These are phyloP conservation scores for Solidago caesia DNA, from an alignment of 129 eudicot species.

Conservation along the genomic window DNA sequence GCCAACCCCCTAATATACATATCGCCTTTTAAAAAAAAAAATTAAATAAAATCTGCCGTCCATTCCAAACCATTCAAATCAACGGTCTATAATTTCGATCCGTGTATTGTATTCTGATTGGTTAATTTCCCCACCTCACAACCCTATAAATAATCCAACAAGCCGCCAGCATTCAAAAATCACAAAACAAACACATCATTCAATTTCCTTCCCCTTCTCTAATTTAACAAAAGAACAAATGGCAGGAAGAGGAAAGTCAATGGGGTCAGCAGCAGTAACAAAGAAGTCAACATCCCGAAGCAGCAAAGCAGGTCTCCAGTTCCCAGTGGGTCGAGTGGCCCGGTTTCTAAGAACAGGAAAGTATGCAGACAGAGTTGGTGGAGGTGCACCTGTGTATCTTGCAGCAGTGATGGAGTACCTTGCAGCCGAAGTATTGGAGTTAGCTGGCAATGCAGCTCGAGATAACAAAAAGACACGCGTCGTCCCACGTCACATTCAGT, in stretches of 20 bases:
- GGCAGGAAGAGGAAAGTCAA: slow-evolving; percentile 57
- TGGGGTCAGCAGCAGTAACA: slow-evolving; percentile 30
- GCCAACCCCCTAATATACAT: no score
- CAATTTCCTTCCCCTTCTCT: not conserved
- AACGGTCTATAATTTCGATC: slow-evolving; percentile 15
- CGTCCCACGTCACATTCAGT: slow-evolving; percentile 38
- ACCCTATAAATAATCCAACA: slow-evolving; percentile 15
- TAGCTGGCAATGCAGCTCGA: slow-evolving; percentile 49
- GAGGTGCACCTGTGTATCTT: slow-evolving; percentile 49
- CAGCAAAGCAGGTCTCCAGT: slow-evolving; percentile 57
- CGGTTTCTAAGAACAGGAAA: slow-evolving; percentile 49
- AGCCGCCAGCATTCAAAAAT: not conserved
- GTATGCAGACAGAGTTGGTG: slow-evolving; percentile 49
- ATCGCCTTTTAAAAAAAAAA: no score
- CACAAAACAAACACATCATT: not conserved
- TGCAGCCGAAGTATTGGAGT: slow-evolving; percentile 45
- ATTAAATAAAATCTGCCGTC: slow-evolving; percentile 9
- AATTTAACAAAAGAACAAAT: not conserved
- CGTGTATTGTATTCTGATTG: slow-evolving; percentile 20
- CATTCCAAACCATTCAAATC: not conserved
- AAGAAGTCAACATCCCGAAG: slow-evolving; percentile 50
- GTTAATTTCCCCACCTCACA: not conserved
- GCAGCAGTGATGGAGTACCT: slow-evolving; percentile 48
- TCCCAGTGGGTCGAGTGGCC: slow-evolving; percentile 52
- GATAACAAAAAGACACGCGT: slow-evolving; percentile 43